phyloP scores from a whole-genome alignment of 805 yeast species.

The Nakazawaea holstii region DNA sequence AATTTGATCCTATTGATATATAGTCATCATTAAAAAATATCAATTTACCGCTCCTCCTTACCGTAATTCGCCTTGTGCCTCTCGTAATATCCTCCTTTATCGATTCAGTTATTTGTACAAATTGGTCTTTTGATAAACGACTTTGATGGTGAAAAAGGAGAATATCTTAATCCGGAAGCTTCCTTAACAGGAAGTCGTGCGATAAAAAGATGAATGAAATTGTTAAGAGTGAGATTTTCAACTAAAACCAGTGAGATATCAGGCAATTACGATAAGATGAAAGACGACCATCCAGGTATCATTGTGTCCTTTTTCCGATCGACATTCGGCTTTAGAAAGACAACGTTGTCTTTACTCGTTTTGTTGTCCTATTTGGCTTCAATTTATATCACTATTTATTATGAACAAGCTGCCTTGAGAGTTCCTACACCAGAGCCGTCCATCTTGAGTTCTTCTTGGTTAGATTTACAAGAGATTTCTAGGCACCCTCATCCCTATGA shows the following conservation, averaged over 20 bases:
- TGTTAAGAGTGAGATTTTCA: too few species aligned
- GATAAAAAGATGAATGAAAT: too few species aligned
- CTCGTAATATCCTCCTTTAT: too few species aligned
- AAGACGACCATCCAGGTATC: constrained; percentile 15
- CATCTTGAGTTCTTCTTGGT: constrained; percentile 50
- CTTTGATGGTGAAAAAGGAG: too few species aligned
- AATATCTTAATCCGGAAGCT: too few species aligned
- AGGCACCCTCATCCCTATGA: constrained; percentile 70
- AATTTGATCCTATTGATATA: neutral
- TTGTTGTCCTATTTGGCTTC: constrained; percentile 40
- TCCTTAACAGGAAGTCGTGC: too few species aligned
- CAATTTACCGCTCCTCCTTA: too few species aligned
- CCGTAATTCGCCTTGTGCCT: too few species aligned
- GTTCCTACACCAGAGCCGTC: constrained; percentile 39
- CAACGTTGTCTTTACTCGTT: constrained; percentile 56
- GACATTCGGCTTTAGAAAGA: constrained; percentile 66
- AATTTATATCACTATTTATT: constrained; percentile 24
- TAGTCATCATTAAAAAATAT: too few species aligned
- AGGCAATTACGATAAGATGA: neutral
- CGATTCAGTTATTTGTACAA: too few species aligned
- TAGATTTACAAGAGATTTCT: constrained; percentile 66
- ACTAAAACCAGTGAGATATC: too few species aligned
- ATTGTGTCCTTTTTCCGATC: constrained; percentile 32
- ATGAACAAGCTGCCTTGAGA: constrained; percentile 34
- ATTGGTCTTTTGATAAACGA: too few species aligned